Base-by-base conservation (phyloP, 2,329 filamentous ascomycete genomes). In the Aspergillus novoparasiticus region DNA sequence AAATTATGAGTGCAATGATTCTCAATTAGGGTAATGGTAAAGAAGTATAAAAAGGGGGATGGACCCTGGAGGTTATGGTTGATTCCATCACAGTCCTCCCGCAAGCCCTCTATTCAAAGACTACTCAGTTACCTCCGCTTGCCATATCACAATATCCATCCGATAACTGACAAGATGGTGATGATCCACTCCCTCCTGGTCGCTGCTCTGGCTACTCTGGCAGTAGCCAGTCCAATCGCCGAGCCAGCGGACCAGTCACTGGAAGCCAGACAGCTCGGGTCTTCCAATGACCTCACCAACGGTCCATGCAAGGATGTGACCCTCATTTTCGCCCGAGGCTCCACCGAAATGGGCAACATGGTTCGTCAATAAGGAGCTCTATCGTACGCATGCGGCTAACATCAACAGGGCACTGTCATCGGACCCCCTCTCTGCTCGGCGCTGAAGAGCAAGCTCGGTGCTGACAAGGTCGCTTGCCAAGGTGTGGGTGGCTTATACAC, bases 401-500 rank as follows among this genome's bases (percentile, higher is more conserved):
- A 45, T 41, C 16, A 21, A 45, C 57, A 77, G 75, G 75, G 75
- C 8, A 64, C 64, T 10, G 61, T 75, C 39, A 68, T 73, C 54
- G 75, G 75, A 11, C 72, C 73, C 3, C 66, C 65, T 21, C 68
- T 72, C 55, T 78, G 75, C 69, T 43, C 55, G n/a, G 64, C 48
- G 2, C 61, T 78, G 30, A 72, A 75, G 45, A 16, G 23, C 2
- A 46, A 68, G 8, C 62, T 75, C 14, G 70, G 70, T n/a, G 16
- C 55, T 26, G 70, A 66, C 53, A 62, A 67, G 16, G 71, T 76
- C 28, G 74, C 71, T 53, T 76, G 82, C 26, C 82, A 84, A 66
- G 82, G 82, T 16, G 79, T 84, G 16, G 76, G 76, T 4, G 73
- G 72, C 39, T 77, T 78, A 6, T 84, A 84, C 70, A 69, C 61